Percentiles rank a stretch among this genome's conserved stretches.
Conservation (phyloP, 2,329 filamentous ascomycete genomes). For the Verticillium tricorpus region DNA sequence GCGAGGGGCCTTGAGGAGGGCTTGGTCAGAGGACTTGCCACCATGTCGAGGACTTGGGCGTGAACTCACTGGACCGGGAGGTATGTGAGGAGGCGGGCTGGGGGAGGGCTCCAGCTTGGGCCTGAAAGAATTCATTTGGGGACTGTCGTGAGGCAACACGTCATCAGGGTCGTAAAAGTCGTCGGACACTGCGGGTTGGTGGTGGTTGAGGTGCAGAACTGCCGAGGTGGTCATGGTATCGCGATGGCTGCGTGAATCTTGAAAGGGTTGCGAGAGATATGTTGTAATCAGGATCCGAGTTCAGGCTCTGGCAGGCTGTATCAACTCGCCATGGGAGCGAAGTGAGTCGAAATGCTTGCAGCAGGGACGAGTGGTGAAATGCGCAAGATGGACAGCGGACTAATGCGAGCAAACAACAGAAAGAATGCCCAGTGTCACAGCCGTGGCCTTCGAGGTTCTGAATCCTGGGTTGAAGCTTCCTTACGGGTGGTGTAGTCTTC, state of each 20-base stretch:
- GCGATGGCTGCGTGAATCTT: slow-evolving; percentile 15
- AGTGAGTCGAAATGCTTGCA: not conserved
- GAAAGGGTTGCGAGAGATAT: not conserved
- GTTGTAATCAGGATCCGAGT: slow-evolving; percentile 9
- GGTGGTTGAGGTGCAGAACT: slow-evolving; percentile 25
- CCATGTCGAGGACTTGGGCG: slow-evolving; percentile 25
- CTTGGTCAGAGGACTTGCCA: slow-evolving; percentile 45
- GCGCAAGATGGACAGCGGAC: not conserved
- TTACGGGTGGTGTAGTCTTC: not conserved
- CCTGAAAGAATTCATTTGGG: slow-evolving; percentile 21
- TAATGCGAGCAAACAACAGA: not conserved
- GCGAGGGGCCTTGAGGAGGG: slow-evolving; percentile 46
- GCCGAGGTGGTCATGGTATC: slow-evolving; percentile 36
- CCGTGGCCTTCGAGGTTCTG: not conserved
- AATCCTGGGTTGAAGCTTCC: not conserved
- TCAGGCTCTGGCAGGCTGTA: slow-evolving; percentile 8
- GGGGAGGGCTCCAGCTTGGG: slow-evolving; percentile 28
- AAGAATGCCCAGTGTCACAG: not conserved
- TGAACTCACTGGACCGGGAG: slow-evolving; percentile 38
- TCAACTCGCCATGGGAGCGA: slow-evolving; percentile 27
- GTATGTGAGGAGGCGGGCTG: slow-evolving; percentile 42
- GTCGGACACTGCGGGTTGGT: slow-evolving; percentile 24
- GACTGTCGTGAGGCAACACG: slow-evolving; percentile 34
- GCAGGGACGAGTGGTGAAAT: not conserved
- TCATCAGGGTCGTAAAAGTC: slow-evolving; percentile 42